Evolutionary conservation across 2,329 filamentous ascomycete species (phyloP).

Genomic region (Akanthomyces uredinophilus): DNA sequence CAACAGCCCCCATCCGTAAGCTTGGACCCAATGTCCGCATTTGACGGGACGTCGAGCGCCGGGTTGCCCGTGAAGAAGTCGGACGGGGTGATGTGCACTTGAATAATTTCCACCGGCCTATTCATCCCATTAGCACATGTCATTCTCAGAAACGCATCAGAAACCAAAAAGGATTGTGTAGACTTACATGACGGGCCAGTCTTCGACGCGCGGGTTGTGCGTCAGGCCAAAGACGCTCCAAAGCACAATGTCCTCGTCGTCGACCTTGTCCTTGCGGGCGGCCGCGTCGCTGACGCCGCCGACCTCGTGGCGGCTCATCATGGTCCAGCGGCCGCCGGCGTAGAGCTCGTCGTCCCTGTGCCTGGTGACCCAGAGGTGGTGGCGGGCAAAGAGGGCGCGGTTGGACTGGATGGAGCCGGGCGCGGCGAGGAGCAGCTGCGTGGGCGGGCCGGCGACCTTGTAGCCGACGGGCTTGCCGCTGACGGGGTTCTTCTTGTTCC

Average conservation of each 20-base stretch:
- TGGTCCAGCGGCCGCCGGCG: conserved; percentile 38
- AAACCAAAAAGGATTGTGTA: background rate
- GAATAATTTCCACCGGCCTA: conserved; percentile 50
- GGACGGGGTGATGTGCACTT: conserved; percentile 39
- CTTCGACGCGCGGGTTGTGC: conserved; percentile 60
- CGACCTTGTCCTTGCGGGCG: conserved; percentile 40
- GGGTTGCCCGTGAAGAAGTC: conserved; percentile 46
- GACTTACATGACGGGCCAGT: conserved; percentile 61
- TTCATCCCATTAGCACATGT: background rate
- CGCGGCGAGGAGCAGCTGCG: conserved; percentile 37
- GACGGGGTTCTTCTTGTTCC: conserved; percentile 35
- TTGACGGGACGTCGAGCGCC: conserved; percentile 41
- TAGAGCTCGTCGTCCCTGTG: conserved; percentile 42
- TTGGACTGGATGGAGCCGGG: conserved; percentile 34
- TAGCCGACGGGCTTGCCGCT: conserved; percentile 43
- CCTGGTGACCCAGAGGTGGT: conserved; percentile 43
- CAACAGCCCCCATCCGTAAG: conserved; percentile 10
- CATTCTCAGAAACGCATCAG: background rate
- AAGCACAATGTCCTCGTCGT: conserved; percentile 48
- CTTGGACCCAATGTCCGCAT: conserved; percentile 22
- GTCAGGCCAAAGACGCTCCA: conserved; percentile 58
- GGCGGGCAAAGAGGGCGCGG: conserved; percentile 38
- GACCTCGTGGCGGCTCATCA: conserved; percentile 35
- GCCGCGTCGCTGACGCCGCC: conserved; percentile 35
- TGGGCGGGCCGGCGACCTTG: conserved; percentile 38